These are phyloP conservation scores for Aristolochia fimbriata DNA, from an alignment of 164 flowering plant species.

Conservation along the genomic window DNA sequence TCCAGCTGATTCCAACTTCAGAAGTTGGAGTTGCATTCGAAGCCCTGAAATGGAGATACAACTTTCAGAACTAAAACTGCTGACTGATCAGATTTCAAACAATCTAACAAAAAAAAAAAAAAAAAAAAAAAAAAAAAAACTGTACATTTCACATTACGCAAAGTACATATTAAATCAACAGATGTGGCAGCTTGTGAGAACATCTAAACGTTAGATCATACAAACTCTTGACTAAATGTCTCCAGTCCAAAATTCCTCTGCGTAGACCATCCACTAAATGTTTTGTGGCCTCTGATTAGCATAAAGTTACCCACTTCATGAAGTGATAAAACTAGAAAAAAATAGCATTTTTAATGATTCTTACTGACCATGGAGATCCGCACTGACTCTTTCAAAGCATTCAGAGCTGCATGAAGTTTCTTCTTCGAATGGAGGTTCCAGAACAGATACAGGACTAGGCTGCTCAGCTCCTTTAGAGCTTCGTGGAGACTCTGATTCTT, in stretches of 20 bases:
- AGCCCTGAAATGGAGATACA: slow-evolving; percentile 21
- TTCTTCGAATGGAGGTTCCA: slow-evolving; percentile 57
- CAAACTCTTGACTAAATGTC: too few species aligned
- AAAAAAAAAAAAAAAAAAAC: background rate
- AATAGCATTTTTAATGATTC: background rate
- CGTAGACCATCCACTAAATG: too few species aligned
- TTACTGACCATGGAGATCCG: slow-evolving; percentile 61
- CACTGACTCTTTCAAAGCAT: slow-evolving; percentile 69
- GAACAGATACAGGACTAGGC: slow-evolving; percentile 76
- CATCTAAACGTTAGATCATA: too few species aligned
- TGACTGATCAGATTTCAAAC: background rate
- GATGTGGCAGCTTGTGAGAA: too few species aligned
- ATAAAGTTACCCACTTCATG: background rate
- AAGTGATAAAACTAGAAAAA: background rate
- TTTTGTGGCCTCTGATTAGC: too few species aligned
- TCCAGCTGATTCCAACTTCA: slow-evolving; percentile 38
- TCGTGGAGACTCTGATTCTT: slow-evolving; percentile 41
- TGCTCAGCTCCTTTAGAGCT: slow-evolving; percentile 60
- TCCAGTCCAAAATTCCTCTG: too few species aligned
- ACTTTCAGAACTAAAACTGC: background rate
- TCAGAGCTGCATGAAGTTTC: slow-evolving; percentile 55
- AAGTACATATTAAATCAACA: too few species aligned
- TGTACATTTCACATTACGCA: too few species aligned
- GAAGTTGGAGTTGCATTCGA: slow-evolving; percentile 38
- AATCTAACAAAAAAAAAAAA: background rate